phyloP scores from a whole-genome alignment of 179 eudicot species.

The Vitellaria paradoxa region DNA sequence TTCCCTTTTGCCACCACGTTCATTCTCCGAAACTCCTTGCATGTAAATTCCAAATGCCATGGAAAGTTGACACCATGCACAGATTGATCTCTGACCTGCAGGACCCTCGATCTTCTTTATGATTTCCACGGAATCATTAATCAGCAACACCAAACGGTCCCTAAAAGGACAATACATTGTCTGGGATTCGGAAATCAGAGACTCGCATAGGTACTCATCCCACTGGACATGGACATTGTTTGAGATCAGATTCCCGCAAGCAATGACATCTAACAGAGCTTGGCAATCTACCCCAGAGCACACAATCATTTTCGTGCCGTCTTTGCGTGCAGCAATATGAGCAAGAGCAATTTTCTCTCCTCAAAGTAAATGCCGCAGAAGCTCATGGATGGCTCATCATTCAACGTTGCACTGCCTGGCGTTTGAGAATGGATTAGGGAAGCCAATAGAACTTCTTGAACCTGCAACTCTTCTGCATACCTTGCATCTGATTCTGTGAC shows the following conservation, averaged over 20 bases:
- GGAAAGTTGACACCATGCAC: conserved; percentile 34
- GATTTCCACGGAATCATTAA: conserved; percentile 24
- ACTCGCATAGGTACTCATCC: conserved; percentile 35
- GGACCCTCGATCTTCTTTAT: conserved; percentile 24
- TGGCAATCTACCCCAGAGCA: conserved; percentile 38
- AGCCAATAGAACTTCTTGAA: conserved; percentile 16
- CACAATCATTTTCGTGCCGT: conserved; percentile 2
- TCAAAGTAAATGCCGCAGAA: conserved; percentile 40
- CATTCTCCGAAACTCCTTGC: conserved; percentile 27
- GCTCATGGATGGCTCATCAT: not conserved
- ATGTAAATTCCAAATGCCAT: conserved; percentile 40
- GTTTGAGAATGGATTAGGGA: not conserved
- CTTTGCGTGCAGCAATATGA: conserved; percentile 37
- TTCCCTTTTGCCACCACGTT: not conserved
- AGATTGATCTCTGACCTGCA: conserved; percentile 29
- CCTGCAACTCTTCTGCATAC: conserved; percentile 21
- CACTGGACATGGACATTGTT: conserved; percentile 20
- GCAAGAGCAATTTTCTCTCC: conserved; percentile 24
- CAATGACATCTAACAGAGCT: conserved; percentile 14
- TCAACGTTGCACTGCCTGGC: not conserved
- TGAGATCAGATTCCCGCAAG: conserved; percentile 25
- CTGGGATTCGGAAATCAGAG: conserved; percentile 27
- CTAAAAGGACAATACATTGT: conserved; percentile 45
- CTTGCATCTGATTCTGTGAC: conserved; percentile 5
- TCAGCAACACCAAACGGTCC: conserved; percentile 37